phyloP scores from a whole-genome alignment of 2,329 filamentous ascomycete genomes.

The Penicillium capsulatum region DNA sequence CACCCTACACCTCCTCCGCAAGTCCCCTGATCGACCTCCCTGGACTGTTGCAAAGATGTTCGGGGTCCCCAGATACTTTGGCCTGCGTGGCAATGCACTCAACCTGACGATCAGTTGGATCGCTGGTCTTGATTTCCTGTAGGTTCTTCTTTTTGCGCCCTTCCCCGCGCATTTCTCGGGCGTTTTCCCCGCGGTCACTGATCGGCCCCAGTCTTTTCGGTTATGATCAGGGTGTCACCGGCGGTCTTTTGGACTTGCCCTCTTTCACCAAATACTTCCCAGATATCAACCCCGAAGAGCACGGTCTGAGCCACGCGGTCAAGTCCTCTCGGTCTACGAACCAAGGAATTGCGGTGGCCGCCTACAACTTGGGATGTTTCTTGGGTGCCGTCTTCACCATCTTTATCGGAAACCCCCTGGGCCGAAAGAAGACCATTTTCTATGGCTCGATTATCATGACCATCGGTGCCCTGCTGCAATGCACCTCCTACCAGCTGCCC shows the following conservation, averaged over 20 bases:
- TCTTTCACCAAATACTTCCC: conserved; percentile 42
- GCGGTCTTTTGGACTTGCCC: conserved; percentile 40
- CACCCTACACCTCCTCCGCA: background rate
- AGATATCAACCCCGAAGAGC: conserved; percentile 21
- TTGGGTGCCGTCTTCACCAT: conserved; percentile 46
- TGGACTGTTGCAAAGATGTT: background rate
- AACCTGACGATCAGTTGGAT: conserved; percentile 3
- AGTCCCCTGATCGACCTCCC: background rate
- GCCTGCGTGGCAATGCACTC: conserved; percentile 2
- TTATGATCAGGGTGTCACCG: conserved; percentile 42
- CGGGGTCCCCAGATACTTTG: conserved; percentile 2
- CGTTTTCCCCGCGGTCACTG: too few relatives aligned
- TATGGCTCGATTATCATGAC: conserved; percentile 40
- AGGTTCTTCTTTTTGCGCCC: background rate
- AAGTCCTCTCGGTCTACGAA: conserved; percentile 20
- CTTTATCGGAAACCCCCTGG: conserved; percentile 42
- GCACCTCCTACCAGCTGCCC: conserved; percentile 19
- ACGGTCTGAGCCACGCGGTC: background rate
- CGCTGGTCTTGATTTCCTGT: conserved; percentile 6
- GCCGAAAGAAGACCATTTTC: conserved; percentile 20
- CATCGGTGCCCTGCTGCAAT: conserved; percentile 19
- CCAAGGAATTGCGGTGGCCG: conserved; percentile 38
- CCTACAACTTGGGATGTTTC: conserved; percentile 48
- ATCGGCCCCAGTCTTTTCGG: conserved; percentile 28
- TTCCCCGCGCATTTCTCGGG: background rate